Evolutionary conservation across 352 stramenopile genomes (phyloP), one percentile per base, ranked within the genome.

Genomic region (Nannochloropsis limnetica): DNA sequence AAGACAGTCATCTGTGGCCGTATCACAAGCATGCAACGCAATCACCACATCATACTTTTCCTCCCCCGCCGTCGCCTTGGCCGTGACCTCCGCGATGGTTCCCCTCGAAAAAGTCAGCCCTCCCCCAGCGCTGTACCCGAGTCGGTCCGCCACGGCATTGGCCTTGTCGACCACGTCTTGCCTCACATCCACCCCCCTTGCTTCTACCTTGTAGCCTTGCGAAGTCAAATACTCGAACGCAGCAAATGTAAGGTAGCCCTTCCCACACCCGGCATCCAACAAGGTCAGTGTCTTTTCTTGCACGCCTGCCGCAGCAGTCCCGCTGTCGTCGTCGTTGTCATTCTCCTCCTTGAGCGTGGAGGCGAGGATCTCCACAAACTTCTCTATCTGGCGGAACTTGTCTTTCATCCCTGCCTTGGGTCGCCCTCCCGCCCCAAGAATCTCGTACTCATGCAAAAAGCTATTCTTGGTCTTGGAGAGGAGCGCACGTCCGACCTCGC

Each of bases 11-110:
- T 92, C 89, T 0, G 89, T 92, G 27, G 90, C 90, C 23, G 90
- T 93, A 87, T 93, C 90, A 81, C 90, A 93, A 0, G 90, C 90
- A 86, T 93, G 90, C 2, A 93, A 85, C 29, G 90, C 90, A 86
- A 92, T 90, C n/a, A 92, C 81, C 79, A 93, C 86, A 83, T 89
- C 82, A 3, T 90, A 49, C 5, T 80, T 83, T 20, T 81, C 44
- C 20, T 68, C 80, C 14, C 81, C 83, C 4, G 25, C 61, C 22
- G n/a, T 29, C 61, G 20, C 61, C n/a, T 25, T 29, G 2, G 61
- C 61, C 25, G 61, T 74, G n/a, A 88, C 88, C 28, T 84, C 81
- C 6, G 25, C 23, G 79, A 89, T 74, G 11, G 37, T 61, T 11
- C 74, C 74, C 74, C 49, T 9, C 27, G 27, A 37, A 81, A 93